Evolutionary conservation across 2,329 filamentous ascomycete species (phyloP).

Genomic region (Sporothrix brasiliensis): DNA sequence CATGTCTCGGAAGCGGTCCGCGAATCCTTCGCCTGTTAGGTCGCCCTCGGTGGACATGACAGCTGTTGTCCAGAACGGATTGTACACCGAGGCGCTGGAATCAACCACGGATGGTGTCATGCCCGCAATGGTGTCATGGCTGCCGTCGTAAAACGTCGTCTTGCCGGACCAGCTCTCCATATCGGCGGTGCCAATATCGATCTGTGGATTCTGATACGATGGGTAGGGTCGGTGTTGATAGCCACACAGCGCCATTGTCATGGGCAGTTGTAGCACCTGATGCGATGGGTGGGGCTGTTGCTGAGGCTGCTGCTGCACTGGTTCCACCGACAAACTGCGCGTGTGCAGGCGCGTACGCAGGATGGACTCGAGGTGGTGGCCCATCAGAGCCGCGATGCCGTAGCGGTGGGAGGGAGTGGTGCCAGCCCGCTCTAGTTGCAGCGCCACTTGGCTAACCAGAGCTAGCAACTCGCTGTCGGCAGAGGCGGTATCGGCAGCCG

Average conservation of each 20-base stretch:
- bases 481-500: too few species aligned
- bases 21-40: slow-evolving; percentile 8
- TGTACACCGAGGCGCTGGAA: not conserved
- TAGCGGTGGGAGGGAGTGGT: slow-evolving; percentile 9
- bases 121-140: too few species aligned
- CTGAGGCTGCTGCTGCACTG: not conserved
- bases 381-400: slow-evolving; percentile 11
- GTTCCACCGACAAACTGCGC: not conserved
- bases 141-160: too few species aligned
- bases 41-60: not conserved
- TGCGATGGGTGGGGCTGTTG: not conserved
- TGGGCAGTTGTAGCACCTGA: not conserved
- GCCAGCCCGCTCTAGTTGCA: not conserved
- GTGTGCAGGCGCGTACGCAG: not conserved
- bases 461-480: not conserved
- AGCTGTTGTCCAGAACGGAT: slow-evolving; percentile 3
- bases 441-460: not conserved
- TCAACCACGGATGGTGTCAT: not conserved
- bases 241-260: not conserved
- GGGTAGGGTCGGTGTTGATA: not conserved
- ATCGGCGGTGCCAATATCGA: too few species aligned
- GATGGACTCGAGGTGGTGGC: slow-evolving; percentile 13
- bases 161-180: too few species aligned
- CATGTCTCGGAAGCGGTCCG: slow-evolving; percentile 7
- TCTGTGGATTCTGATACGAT: not conserved